phyloP scores from a whole-genome alignment of 129 eudicot genomes.

The Arctium lappa region DNA sequence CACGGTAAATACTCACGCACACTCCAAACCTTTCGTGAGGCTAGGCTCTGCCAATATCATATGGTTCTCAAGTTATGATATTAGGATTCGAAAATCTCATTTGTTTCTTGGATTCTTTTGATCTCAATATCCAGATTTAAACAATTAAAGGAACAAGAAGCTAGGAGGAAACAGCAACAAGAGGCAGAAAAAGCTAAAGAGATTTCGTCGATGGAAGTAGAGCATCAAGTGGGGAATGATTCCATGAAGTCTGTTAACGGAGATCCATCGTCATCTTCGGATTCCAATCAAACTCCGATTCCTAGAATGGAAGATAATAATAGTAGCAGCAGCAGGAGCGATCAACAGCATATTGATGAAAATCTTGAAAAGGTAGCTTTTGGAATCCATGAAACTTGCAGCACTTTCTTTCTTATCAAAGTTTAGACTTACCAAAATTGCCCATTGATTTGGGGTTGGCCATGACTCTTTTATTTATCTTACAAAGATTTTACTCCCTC shows the following conservation, averaged over 20 bases:
- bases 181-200: slow-evolving; percentile 57
- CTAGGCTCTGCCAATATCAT: too few relatives aligned
- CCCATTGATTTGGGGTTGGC: neutral
- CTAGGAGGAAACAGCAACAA: slow-evolving; percentile 55
- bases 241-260: slow-evolving; percentile 42
- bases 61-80: neutral
- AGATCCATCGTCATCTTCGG: slow-evolving; percentile 23
- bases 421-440: neutral
- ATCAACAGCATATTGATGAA: slow-evolving; percentile 32
- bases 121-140: slow-evolving; percentile 56
- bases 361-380: slow-evolving; percentile 46
- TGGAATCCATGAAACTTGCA: neutral
- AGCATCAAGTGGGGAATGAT: slow-evolving; percentile 15
- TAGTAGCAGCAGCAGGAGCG: slow-evolving; percentile 10
- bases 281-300: slow-evolving; percentile 29
- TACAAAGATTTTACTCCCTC: neutral
- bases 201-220: slow-evolving; percentile 12
- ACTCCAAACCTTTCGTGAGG: neutral
- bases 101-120: slow-evolving; percentile 8
- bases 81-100: neutral
- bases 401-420: neutral
- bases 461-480: too few relatives aligned
- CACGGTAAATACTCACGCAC: neutral
- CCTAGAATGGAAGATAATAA: slow-evolving; percentile 19
- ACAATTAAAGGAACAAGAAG: slow-evolving; percentile 90